phyloP scores from a whole-genome alignment of 2,329 filamentous ascomycete species.

The Trichoderma citrinoviride region DNA sequence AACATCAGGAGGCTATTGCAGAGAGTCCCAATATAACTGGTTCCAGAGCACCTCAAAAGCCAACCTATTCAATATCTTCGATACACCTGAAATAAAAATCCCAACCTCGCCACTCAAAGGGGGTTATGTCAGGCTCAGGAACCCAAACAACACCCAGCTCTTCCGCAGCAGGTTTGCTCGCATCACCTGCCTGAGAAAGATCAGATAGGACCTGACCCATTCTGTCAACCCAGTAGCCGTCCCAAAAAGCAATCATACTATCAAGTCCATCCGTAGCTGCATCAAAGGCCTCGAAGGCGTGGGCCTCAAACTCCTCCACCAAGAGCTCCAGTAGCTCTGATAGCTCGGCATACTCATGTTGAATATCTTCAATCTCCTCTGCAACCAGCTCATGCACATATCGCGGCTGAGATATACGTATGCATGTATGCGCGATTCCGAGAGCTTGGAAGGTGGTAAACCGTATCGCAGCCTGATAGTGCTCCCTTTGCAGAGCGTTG shows the following conservation, averaged over 20 bases:
- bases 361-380: not conserved
- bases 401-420: accelerated
- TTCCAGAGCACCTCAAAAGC: not conserved
- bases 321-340: not conserved
- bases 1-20: too few relatives aligned
- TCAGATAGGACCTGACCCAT: not conserved
- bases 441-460: not conserved
- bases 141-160: not conserved
- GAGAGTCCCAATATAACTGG: too few relatives aligned
- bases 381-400: not conserved
- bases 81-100: not conserved
- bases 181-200: not conserved
- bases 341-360: not conserved
- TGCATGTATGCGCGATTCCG: not conserved
- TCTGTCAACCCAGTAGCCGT: not conserved
- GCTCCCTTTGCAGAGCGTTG: not conserved
- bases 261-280: not conserved
- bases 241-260: not conserved
- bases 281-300: not conserved
- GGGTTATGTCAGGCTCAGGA: not conserved
- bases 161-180: not conserved
- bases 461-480: not conserved
- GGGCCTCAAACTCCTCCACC: not conserved
- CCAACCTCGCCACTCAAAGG: not conserved
- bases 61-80: not conserved